Evolutionary conservation across 2,329 filamentous ascomycete genomes (phyloP), one percentile per base, ranked within the genome.

Genomic region (Cercospora berteroae): DNA sequence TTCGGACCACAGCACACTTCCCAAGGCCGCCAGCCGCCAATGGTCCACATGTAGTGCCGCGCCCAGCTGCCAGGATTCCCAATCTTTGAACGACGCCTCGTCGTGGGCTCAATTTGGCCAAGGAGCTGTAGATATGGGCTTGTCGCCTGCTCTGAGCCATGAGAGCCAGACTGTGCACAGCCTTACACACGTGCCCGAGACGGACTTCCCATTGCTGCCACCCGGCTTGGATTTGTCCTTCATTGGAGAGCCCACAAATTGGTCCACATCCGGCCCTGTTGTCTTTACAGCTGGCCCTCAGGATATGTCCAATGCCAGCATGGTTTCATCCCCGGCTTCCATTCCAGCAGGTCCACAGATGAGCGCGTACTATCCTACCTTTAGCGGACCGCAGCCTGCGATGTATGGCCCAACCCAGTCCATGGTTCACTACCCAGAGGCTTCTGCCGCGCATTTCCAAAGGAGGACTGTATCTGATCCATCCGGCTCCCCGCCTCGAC

Each of bases 121-220:
- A 33, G 73, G 72, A 70, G 64, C 74, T 74, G 76, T 78, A 78
- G 75, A 74, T 56, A 62, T 68, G 69, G 75, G 73, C 63, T 71
- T 76, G 74, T 77, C 76, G 72, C 76, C 76, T 67, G 75, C 72
- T 69, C 72, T 76, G 74, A 77, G 76, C 72, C 70, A 77, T 69
- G 73, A 74, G 69, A 77, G 76, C 76, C 74, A 76, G 71, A 77
- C 70, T 69, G 71, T 73, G 70, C 75, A 74, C 64, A 74, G 70
- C 68, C 72, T 77, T 10, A 68, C 71, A 56, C 70, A 73, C 31
- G 66, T 75, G 39, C 72, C 75, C 29, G 75, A 77, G 64, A 67
- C 72, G 65, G 75, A 76, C 44, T 42, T 73, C 39, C 62, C 67
- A 25, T 60, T 72, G 48, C 63, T 75, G 68, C 75, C 75, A 29